Evolutionary conservation across 1,139 yeast genomes (phyloP), one percentile per base, ranked within the genome.

Genomic region (Zygosaccharomyces pseudobailii): DNA sequence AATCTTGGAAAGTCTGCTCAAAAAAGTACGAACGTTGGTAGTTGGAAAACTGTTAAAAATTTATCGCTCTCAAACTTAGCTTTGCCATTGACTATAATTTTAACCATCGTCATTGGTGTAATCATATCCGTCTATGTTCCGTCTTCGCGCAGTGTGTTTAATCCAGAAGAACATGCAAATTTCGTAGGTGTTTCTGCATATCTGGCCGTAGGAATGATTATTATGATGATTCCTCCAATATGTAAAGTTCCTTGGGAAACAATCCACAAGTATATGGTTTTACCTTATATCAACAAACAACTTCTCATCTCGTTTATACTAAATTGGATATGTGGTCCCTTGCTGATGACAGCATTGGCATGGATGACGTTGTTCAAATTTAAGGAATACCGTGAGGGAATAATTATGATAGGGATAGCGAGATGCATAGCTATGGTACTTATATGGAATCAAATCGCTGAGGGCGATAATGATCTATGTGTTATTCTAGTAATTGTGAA

Each of bases 361-460:
- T 80, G 85, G 84, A 63, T 76, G 33, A 70, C 73, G 0, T 57
- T 80, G 44, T 77, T 77, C 45, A 78, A 78, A 49, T 58, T 71
- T 46, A 66, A 65, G 5, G 84, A 77, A 48, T 75, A 75, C 46
- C 66, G 84, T 44, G 67, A 66, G 31, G 84, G 85, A 0, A 68
- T 80, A 5, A 77, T 80, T 36, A 72, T 80, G 75, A 78, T 80
- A 41, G 85, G 84, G 1, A 55, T 76, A 37, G 84, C 83, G 3
- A 61, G 85, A 49, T 80, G 85, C 59, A 78, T 80, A 54, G 85
- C 84, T 25, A 80, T 80, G 84, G 83, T 79, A 0, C 63, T 80
- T 41, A 62, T 79, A n/a, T 80, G 84, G 85, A 79, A 76, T 56
- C 74, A 76, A 22, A 67, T 80, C 19, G 79, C 83, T 2, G 72